Evolutionary conservation across 495 filamentous ascomycete species (phyloP).

Genomic region (Daldinia decipiens): DNA sequence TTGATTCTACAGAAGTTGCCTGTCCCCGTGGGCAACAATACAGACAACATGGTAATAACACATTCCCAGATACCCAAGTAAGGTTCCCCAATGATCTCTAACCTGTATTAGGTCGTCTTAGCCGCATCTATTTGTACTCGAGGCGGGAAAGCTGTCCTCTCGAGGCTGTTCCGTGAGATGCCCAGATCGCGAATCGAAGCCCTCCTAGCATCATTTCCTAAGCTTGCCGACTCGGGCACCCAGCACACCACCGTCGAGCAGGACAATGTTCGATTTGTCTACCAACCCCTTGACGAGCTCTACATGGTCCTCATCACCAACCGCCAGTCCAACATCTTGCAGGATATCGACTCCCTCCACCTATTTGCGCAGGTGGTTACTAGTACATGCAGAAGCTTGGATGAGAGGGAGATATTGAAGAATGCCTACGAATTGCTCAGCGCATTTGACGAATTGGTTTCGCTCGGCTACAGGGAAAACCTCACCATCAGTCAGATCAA

Average conservation of each 20-base stretch:
- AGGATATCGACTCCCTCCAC: conserved; percentile 98
- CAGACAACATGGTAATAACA: conserved; percentile 44
- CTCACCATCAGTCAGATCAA: conserved; percentile 94
- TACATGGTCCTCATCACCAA: conserved; percentile 99
- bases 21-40: background rate
- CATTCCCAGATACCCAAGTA: conserved; percentile 34
- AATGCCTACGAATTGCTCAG: conserved; percentile 96
- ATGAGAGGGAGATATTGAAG: conserved; percentile 91
- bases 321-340: conserved; percentile 97
- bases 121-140: conserved; percentile 99
- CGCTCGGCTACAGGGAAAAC: conserved; percentile 94
- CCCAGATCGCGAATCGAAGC: conserved; percentile 95
- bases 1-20: background rate
- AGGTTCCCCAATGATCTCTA: conserved; percentile 29
- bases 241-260: conserved; percentile 98
- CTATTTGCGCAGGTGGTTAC: conserved; percentile 96
- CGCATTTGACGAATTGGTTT: conserved; percentile 96
- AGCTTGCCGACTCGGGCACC: conserved; percentile 91
- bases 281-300: conserved; percentile 97
- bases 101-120: conserved; percentile 81
- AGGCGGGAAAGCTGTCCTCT: conserved; percentile 96
- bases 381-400: conserved; percentile 93
- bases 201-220: conserved; percentile 94
- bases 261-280: conserved; percentile 99
- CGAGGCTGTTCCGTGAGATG: conserved; percentile 96